Evolutionary conservation across 2,329 filamentous ascomycete species (phyloP), one percentile per base, ranked within the genome.

Genomic region (Anthostomella pinea): DNA sequence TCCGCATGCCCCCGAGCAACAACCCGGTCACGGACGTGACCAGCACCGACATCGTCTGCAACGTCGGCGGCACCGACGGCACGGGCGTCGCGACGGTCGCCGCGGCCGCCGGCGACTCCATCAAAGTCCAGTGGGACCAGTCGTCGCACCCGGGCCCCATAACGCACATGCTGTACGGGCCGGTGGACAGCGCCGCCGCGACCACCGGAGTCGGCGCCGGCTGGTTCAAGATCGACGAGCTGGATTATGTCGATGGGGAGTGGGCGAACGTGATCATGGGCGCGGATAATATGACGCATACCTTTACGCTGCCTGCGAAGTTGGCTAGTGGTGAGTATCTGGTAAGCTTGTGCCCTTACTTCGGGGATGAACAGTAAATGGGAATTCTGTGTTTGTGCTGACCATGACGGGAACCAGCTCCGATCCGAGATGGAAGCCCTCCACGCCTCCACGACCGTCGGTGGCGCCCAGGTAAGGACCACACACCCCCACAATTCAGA

Each of bases 151-250:
- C 62, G 10, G 61, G 63, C 5, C 63, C 63, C 6, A 65, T 66
- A 37, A 60, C 59, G 8, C 53, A 56, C 35, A 51, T 56, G 38
- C 40, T 56, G 11, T 56, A 51, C 35, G 53, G 52, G 23, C 63
- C 70, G 30, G 62, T 72, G 32, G 64, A 67, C 41, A 79, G 82
- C 49, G 85, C 85, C 8, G 84, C 89, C 60, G 81, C 85, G 53
- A 49, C 69, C 3, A 81, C 79, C 1, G 81, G 81, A 21, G 52
- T 53, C 17, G 52, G 52, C n/a, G 48, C 46, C 14, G 54, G 52
- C 29, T 57, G 52, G 54, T 48, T 51, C 34, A 56, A 56, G 40
- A 51, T 57, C 30, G 51, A 57, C 21, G 54, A 57, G 35, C 35
- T 48, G 24, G 41, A 47, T 33, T 50, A 49, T 25, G 46, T 45